Conservation (phyloP, 2,329 filamentous ascomycete genomes). For the Corniculantispora saksenae region DNA sequence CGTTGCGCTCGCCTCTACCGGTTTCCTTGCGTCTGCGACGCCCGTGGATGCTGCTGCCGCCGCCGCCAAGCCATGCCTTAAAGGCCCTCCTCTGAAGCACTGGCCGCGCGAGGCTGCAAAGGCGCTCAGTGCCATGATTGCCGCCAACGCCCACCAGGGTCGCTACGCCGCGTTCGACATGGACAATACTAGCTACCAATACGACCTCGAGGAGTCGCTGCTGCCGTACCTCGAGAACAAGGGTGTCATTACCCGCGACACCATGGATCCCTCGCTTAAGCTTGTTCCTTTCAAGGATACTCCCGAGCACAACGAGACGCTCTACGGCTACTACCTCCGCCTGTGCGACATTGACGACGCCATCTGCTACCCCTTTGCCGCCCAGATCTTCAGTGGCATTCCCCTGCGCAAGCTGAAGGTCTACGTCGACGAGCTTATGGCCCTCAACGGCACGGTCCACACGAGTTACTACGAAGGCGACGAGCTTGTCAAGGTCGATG, state of each 20-base stretch:
- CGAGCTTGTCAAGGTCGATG: slow-evolving; percentile 28
- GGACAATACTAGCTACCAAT: slow-evolving; percentile 47
- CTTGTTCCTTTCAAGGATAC: slow-evolving; percentile 46
- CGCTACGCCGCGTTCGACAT: slow-evolving; percentile 45
- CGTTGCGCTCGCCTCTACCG: slow-evolving; percentile 12
- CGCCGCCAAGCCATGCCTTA: slow-evolving; percentile 16
- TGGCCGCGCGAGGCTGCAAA: slow-evolving; percentile 39
- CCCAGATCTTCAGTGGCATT: slow-evolving; percentile 43
- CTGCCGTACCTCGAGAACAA: slow-evolving; percentile 45
- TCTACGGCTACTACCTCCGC: slow-evolving; percentile 48
- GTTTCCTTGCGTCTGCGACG: slow-evolving; percentile 5
- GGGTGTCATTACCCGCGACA: slow-evolving; percentile 42
- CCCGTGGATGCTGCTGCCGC: slow-evolving; percentile 1
- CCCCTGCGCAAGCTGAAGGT: slow-evolving; percentile 47
- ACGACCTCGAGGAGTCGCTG: slow-evolving; percentile 45
- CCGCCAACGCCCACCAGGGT: slow-evolving; percentile 38
- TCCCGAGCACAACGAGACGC: slow-evolving; percentile 38
- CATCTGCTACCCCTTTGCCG: slow-evolving; percentile 46
- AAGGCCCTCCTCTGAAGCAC: slow-evolving; percentile 29
- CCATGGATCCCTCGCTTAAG: slow-evolving; percentile 41
- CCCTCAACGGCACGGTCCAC: slow-evolving; percentile 39
- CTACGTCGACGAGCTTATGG: slow-evolving; percentile 49
- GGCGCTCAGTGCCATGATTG: slow-evolving; percentile 40
- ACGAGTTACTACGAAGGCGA: slow-evolving; percentile 39
- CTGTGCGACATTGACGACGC: slow-evolving; percentile 43